Evolutionary conservation across 2,329 filamentous ascomycete genomes (phyloP).

Genomic region (Emmonsia crescens): DNA sequence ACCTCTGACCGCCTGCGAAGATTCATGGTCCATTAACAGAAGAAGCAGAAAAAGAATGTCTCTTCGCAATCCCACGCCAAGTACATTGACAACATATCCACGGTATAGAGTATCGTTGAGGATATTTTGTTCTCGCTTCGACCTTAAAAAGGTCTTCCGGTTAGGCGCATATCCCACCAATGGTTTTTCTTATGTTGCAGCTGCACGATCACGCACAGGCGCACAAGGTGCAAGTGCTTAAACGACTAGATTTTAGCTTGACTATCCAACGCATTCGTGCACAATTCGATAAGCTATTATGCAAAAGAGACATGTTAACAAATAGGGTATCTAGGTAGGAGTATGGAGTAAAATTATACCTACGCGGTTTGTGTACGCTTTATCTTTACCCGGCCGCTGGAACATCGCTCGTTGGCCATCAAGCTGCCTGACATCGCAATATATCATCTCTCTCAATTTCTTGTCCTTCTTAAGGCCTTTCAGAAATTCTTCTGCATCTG

Average conservation of each 20-base stretch:
- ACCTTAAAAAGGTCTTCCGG: no score
- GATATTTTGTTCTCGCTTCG: no score
- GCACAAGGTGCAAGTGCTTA: not conserved
- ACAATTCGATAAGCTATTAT: not conserved
- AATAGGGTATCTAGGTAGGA: not conserved
- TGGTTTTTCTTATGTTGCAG: no score
- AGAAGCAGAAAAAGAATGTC: no score
- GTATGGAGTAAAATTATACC: not conserved
- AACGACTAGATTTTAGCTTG: not conserved
- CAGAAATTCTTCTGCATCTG: not conserved
- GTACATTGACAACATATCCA: no score
- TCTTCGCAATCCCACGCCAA: no score
- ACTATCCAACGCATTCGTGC: not conserved
- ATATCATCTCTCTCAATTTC: not conserved
- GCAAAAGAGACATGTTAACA: not conserved
- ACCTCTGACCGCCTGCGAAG: no score
- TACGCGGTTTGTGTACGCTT: not conserved
- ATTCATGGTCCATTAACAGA: no score
- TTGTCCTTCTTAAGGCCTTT: not conserved
- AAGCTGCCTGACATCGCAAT: not conserved
- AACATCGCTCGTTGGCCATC: not conserved
- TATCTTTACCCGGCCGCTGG: not conserved
- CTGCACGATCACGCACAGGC: constrained; percentile 10
- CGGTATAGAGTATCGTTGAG: no score
- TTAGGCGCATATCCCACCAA: no score